A percentile compares a stretch with the other conserved stretches of the same genome.
phyloP scores from a whole-genome alignment of 1,284 basidiomycete genomes.

The Pseudozyma hubeiensis region DNA sequence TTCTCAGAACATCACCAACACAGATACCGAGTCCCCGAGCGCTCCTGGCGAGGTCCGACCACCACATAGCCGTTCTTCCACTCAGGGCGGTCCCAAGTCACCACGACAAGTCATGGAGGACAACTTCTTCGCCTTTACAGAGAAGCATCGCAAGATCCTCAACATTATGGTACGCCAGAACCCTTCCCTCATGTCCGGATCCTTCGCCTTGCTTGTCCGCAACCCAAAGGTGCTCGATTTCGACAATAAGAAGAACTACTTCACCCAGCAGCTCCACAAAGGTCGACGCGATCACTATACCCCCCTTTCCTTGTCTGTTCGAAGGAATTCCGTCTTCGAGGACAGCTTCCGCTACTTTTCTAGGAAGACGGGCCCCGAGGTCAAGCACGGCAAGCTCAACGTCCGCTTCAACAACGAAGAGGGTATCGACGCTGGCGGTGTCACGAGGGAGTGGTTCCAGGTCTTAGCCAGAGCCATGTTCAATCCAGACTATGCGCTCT shows the following conservation, averaged over 20 bases:
- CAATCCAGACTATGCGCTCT: slow-evolving; percentile 98
- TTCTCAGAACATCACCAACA: slow-evolving; percentile 80
- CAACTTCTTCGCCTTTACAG: slow-evolving; percentile 92
- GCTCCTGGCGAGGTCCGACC: slow-evolving; percentile 32
- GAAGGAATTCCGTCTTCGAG: slow-evolving; percentile 92
- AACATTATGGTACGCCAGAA: slow-evolving; percentile 99
- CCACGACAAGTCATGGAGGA: slow-evolving; percentile 74
- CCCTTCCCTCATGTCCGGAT: slow-evolving; percentile 96
- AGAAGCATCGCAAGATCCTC: slow-evolving; percentile 90
- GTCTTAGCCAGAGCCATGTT: slow-evolving; percentile 98
- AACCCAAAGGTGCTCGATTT: slow-evolving; percentile 98
- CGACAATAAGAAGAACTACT: slow-evolving; percentile 99
- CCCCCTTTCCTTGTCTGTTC: slow-evolving; percentile 89
- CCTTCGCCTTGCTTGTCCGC: slow-evolving; percentile 93
- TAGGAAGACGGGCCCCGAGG: slow-evolving; percentile 90
- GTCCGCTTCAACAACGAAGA: slow-evolving; percentile 98
- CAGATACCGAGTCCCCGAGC: slow-evolving; percentile 33
- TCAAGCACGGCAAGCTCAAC: slow-evolving; percentile 97
- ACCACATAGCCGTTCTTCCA: slow-evolving; percentile 39
- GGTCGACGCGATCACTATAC: slow-evolving; percentile 81
- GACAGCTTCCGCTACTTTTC: slow-evolving; percentile 95
- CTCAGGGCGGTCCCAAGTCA: slow-evolving; percentile 34
- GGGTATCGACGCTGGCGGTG: slow-evolving; percentile 97
- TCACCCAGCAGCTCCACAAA: slow-evolving; percentile 93
- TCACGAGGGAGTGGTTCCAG: slow-evolving; percentile 98